These are phyloP conservation scores for Yarrowia phangngaensis DNA, from an alignment of 805 yeast genomes.

Conservation along the genomic window DNA sequence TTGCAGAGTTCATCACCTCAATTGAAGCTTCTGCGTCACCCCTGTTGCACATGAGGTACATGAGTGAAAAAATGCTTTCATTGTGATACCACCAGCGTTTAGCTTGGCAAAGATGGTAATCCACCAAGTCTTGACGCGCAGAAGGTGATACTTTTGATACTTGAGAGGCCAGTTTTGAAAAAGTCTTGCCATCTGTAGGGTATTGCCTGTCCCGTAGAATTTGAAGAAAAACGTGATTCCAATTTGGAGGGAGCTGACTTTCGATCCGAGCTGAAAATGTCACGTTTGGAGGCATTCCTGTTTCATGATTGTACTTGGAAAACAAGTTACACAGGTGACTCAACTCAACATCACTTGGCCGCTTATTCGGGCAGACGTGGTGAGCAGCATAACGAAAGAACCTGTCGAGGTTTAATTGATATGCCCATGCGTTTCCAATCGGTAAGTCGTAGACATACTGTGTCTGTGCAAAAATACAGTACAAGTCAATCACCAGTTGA, in stretches of 20 bases:
- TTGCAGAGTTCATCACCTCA: constrained; percentile 20
- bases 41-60: constrained; percentile 22
- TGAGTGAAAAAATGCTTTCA: constrained; percentile 7
- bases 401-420: constrained; percentile 7
- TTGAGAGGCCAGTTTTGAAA: background rate
- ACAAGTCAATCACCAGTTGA: constrained; percentile 7
- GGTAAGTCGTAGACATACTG: constrained; percentile 11
- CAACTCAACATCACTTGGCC: background rate
- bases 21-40: constrained; percentile 20
- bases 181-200: constrained; percentile 7
- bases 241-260: constrained; percentile 3
- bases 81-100: constrained; percentile 19
- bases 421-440: constrained; percentile 23
- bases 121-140: constrained; percentile 12
- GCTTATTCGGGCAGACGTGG: background rate
- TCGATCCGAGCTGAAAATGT: constrained; percentile 6
- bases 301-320: constrained; percentile 18
- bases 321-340: background rate
- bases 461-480: constrained; percentile 14
- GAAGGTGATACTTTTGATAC: constrained; percentile 8
- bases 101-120: constrained; percentile 17
- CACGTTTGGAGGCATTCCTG: constrained; percentile 12
- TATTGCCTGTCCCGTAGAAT: constrained; percentile 12
- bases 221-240: constrained; percentile 9
- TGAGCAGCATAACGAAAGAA: constrained; percentile 3